These are phyloP conservation scores for Viola odorata DNA, from an alignment of 345 rosid genomes.

Conservation along the genomic window DNA sequence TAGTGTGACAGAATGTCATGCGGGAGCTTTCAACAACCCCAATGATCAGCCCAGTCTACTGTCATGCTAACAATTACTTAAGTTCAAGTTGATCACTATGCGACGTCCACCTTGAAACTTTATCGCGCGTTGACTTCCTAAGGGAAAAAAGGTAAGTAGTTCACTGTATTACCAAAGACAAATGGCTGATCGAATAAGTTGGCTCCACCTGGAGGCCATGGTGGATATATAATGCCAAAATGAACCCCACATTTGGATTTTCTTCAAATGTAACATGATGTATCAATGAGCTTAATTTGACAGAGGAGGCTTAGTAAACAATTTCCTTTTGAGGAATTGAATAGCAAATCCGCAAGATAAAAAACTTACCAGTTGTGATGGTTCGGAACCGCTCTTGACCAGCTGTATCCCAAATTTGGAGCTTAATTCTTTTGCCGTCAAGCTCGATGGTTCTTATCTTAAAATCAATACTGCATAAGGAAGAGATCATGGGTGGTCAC, in stretches of 20 bases:
- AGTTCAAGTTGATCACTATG: neutral
- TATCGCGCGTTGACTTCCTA: neutral
- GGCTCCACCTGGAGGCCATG: neutral
- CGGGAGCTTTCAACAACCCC: neutral
- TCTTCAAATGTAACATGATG: too few species aligned
- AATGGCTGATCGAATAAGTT: neutral
- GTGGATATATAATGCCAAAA: neutral
- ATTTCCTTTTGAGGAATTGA: neutral
- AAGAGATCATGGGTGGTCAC: neutral
- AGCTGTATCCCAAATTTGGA: constrained; percentile 96
- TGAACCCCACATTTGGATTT: neutral
- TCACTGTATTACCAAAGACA: neutral
- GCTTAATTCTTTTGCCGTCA: constrained; percentile 88
- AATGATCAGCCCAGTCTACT: neutral
- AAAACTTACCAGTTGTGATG: constrained; percentile 75
- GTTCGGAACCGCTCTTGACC: constrained; percentile 92
- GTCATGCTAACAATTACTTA: neutral
- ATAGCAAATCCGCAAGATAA: neutral
- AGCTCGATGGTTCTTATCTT: constrained; percentile 97
- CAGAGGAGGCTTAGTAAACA: neutral
- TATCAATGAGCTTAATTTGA: neutral
- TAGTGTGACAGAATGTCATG: neutral
- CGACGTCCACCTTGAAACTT: neutral
- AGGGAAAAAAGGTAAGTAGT: neutral
- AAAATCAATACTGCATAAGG: constrained; percentile 66